Base-by-base conservation (phyloP, 2,329 filamentous ascomycete species). In the Phyllosticta ampelicida region DNA sequence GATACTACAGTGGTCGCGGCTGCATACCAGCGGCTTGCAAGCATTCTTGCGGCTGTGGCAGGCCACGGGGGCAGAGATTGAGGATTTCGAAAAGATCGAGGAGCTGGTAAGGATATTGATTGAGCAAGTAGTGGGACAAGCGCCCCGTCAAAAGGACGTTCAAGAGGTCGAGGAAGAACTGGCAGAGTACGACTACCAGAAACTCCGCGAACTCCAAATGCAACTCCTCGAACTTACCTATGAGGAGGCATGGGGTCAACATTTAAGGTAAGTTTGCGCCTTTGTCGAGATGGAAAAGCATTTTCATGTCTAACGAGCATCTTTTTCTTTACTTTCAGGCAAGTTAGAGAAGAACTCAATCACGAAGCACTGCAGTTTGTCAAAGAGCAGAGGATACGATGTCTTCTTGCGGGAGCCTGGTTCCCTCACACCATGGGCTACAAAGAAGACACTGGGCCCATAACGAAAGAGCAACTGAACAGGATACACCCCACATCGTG, bases 11-110 rank as follows among this genome's bases (percentile, higher is more conserved):
- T 99, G 94, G 94, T 91, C 90, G 11, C 81, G 89, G 29, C 74
- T 99, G 51, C 94, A 99, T 71, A 89, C 88, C 5, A 86, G 90
- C 1, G 87, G 87, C 0, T 74, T 99, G 44, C 86, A 92, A 66
- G 86, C 89, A 3, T 96, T 97, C 70, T 86, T 97, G 67, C 83
- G 92, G 29, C 71, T 99, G 51, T 99, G 94, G 94, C 96, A 95
- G 73, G 82, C 86, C 1, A 95, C 92, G 0, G 87, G 87, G 2
- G 92, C 94, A 0, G 84, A 88, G 65, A 76, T 82, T n/a, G 84
- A 87, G 57, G 94, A 99, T 71, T 95, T 96, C 67, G 87, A 89
- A 62, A 97, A 97, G 74, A 89, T 97, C 48, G 87, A 89, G 48
- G 92, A 97, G 70, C 79, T 99, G 58, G 83, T 96, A 23, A 85